A percentile compares a stretch with the other conserved stretches of the same genome.
Evolutionary conservation across 768 basidiomycete genomes (phyloP).

Genomic region (Pluteus cervinus): DNA sequence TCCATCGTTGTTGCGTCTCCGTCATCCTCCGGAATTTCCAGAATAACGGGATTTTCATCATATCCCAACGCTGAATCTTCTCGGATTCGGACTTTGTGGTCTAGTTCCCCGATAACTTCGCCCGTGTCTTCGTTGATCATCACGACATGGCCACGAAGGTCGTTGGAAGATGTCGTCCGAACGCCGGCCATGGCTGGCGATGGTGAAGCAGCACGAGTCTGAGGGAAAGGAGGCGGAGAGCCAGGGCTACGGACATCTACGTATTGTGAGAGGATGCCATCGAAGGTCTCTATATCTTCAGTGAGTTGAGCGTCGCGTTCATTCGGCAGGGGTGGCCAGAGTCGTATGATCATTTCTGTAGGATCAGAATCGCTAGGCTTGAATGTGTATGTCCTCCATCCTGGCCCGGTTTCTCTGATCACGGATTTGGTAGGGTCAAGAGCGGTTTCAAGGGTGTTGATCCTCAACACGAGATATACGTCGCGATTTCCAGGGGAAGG

Average conservation of each 20-base stretch:
- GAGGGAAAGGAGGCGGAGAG: no score
- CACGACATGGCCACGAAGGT: constrained; percentile 54
- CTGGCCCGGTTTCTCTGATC: constrained; percentile 27
- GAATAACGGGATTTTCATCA: constrained; percentile 62
- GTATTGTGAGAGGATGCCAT: constrained; percentile 64
- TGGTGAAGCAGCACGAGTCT: constrained; percentile 4
- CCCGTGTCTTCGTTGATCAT: constrained; percentile 70
- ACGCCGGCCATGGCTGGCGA: neutral
- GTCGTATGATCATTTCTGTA: constrained; percentile 29
- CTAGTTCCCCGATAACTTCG: constrained; percentile 65
- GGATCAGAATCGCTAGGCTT: constrained; percentile 30
- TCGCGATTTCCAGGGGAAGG: constrained; percentile 40
- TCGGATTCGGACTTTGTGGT: constrained; percentile 44
- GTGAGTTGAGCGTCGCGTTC: constrained; percentile 27
- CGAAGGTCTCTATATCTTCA: constrained; percentile 60
- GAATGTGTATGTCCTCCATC: constrained; percentile 39
- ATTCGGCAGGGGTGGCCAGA: constrained; percentile 18
- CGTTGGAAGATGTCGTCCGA: constrained; percentile 13
- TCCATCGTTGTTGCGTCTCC: constrained; percentile 38
- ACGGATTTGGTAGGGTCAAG: constrained; percentile 53
- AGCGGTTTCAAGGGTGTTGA: constrained; percentile 50
- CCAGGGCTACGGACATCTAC: constrained; percentile 34
- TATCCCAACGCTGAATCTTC: constrained; percentile 59
- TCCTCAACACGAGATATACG: constrained; percentile 60
- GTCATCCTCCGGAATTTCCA: constrained; percentile 56